These are phyloP conservation scores for Phytopythium chamaehyphon DNA, from an alignment of 352 stramenopile species.

Conservation along the genomic window DNA sequence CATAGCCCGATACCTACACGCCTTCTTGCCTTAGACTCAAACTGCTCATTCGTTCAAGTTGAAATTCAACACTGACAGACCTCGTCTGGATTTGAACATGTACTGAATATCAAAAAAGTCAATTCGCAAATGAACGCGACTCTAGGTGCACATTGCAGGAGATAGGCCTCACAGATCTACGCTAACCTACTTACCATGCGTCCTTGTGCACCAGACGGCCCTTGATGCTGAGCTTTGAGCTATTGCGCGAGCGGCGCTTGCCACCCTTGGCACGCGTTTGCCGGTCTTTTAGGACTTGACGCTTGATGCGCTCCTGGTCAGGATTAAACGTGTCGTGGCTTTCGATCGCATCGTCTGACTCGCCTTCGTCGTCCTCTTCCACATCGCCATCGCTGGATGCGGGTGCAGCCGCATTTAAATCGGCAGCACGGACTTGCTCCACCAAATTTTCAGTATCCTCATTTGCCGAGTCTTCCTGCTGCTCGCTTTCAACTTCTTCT, in stretches of 20 bases:
- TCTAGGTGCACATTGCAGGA: too few species aligned
- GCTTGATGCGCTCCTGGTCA: constrained; percentile 78
- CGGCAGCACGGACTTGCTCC: constrained; percentile 30
- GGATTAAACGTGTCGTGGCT: constrained; percentile 35
- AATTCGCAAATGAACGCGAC: background rate
- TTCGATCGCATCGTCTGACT: constrained; percentile 26
- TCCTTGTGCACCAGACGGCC: constrained; percentile 82
- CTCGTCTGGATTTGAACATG: too few species aligned
- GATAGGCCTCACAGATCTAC: too few species aligned
- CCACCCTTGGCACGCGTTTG: constrained; percentile 50
- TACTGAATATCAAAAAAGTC: too few species aligned
- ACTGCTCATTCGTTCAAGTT: too few species aligned
- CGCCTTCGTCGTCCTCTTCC: constrained; percentile 14
- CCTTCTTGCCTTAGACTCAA: too few species aligned
- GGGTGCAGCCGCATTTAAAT: constrained; percentile 15
- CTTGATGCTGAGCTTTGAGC: constrained; percentile 84
- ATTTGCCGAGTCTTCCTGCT: constrained; percentile 27
- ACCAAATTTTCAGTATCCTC: constrained; percentile 29
- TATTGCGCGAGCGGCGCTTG: constrained; percentile 72
- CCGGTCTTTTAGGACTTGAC: constrained; percentile 71
- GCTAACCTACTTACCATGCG: constrained; percentile 39
- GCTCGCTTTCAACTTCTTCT: constrained; percentile 22
- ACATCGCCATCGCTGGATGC: constrained; percentile 22
- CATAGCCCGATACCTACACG: too few species aligned
- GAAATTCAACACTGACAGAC: too few species aligned